Evolutionary conservation across 805 yeast genomes (phyloP).

Genomic region (Sugiyamaella smithiae): DNA sequence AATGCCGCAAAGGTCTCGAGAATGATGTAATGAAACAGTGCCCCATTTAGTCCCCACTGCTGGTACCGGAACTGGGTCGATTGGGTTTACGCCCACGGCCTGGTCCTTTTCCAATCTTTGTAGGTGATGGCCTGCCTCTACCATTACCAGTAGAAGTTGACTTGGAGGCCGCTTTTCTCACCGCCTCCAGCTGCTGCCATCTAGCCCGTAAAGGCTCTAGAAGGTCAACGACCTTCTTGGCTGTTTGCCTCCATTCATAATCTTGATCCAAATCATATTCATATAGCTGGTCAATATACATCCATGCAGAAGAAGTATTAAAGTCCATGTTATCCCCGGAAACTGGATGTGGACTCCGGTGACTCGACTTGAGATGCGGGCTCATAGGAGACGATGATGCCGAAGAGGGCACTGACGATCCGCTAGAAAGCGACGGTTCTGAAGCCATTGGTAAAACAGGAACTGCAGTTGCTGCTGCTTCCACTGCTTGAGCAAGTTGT

Average conservation of each 20-base stretch:
- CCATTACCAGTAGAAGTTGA: conserved; percentile 3
- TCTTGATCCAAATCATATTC: conserved; percentile 17
- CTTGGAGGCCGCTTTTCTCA: conserved; percentile 13
- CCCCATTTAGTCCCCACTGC: conserved; percentile 11
- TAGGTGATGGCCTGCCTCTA: conserved; percentile 1
- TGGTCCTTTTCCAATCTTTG: neutral
- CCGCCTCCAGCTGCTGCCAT: conserved; percentile 21
- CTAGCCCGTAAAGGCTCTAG: conserved; percentile 15
- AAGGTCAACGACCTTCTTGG: conserved; percentile 16
- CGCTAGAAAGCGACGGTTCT: conserved; percentile 6
- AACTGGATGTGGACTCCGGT: neutral
- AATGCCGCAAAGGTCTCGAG: too few species aligned
- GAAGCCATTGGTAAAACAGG: conserved; percentile 5
- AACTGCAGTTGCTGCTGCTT: conserved; percentile 2
- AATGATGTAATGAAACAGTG: too few species aligned
- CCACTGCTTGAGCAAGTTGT: neutral
- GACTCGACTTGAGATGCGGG: conserved; percentile 6
- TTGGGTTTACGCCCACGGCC: conserved; percentile 7
- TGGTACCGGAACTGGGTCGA: conserved; percentile 5
- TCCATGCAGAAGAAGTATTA: conserved; percentile 10
- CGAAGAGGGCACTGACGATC: conserved; percentile 13
- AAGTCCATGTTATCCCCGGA: conserved; percentile 10
- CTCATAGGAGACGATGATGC: conserved; percentile 3
- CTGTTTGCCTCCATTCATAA: conserved; percentile 21
- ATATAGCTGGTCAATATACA: conserved; percentile 14